Percentiles rank a stretch among this genome's conserved stretches.
Conservation (phyloP, 768 basidiomycete genomes). For the Leccinum obscurum region DNA sequence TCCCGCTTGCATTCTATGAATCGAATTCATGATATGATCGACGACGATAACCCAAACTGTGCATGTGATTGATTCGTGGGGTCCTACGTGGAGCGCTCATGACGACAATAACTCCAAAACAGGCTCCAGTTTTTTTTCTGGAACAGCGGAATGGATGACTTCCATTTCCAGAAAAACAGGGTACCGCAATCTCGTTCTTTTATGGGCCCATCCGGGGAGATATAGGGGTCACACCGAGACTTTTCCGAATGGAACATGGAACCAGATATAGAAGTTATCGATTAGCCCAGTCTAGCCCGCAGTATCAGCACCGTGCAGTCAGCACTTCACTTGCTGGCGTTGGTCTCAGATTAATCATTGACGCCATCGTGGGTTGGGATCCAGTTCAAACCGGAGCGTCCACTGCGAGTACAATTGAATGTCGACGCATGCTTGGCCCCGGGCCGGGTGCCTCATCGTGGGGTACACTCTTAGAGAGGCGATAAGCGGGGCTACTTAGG, state of each 20-base stretch:
- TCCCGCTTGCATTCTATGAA: constrained; percentile 23
- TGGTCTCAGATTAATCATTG: neutral
- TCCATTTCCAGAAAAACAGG: constrained; percentile 1
- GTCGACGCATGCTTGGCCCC: no score
- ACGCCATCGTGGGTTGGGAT: no score
- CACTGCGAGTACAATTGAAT: no score
- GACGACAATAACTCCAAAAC: neutral
- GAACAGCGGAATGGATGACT: constrained; percentile 8
- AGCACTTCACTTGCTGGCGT: neutral
- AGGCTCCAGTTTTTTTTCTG: constrained; percentile 6
- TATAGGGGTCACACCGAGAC: neutral
- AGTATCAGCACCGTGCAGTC: neutral
- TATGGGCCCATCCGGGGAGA: neutral
- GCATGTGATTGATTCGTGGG: constrained; percentile 6
- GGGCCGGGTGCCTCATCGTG: no score
- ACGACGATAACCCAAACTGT: constrained; percentile 9
- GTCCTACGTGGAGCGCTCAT: neutral
- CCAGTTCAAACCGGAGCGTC: no score
- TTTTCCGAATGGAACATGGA: neutral
- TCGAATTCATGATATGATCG: constrained; percentile 4
- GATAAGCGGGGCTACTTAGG: no score
- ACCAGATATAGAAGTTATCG: neutral
- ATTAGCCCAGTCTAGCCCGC: neutral
- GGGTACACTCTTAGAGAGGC: neutral
- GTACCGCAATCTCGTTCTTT: neutral